Evolutionary conservation across 306 rosid species (phyloP), one percentile per base, ranked within the genome.

Genomic region (Herpetospermum pedunculosum): DNA sequence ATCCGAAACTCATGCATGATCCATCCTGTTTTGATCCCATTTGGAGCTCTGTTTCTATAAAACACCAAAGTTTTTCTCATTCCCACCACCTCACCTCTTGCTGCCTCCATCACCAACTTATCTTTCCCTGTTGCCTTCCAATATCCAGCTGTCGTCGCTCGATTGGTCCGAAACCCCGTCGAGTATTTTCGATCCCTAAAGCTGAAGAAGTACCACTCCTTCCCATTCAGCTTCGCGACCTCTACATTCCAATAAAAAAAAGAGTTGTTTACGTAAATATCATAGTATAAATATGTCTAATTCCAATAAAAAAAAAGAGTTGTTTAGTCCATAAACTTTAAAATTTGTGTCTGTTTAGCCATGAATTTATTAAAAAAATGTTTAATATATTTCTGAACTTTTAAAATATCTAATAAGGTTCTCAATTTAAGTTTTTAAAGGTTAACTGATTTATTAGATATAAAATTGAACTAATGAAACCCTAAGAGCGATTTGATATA

Each of bases 1-100:
- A 63, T 63, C 23, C 70, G 44, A 63, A 63, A 63, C 70, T 63
- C 70, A 34, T 63, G 70, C 70, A 63, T 63, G 46, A 63, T 63
- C 70, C 70, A 62, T 34, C 69, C 64, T 5, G 64, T 57, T 57
- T 57, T 57, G 35, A 57, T 57, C 19, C 64, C 68, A 63, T 63
- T 63, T n/a, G 70, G 70, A 63, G 70, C 70, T 35, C 70, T 35
- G 14, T 63, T 63, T 34, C 29, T 34, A 34, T 63, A 63, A 35
- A 63, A 63, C 47, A 63, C 70, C 46, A 63, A 63, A 34, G 70
- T 63, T 10, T 63, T 63, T 35, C 70, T 63, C 70, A 63, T 63
- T 63, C 70, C 70, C 9, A 63, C 70, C 7, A 63, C 28, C 46
- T 63, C 70, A n/a, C 28, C 0, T 21, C 16, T 63, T n/a, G 25